phyloP scores from a whole-genome alignment of 345 rosid genomes.

The Lepidium africanum region DNA sequence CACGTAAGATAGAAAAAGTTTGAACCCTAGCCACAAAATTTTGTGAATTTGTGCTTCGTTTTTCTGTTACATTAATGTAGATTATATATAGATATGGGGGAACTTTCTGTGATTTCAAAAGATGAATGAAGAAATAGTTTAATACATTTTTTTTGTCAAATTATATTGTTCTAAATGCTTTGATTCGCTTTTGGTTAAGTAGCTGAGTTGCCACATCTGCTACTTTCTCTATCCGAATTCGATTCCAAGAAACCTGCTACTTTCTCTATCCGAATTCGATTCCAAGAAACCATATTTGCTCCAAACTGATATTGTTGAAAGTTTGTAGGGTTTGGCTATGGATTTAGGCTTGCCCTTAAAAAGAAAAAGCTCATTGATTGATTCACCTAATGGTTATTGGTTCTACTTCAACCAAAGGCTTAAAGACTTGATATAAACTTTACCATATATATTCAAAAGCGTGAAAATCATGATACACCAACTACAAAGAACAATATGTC shows the following conservation, averaged over 20 bases:
- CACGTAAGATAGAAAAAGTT: neutral
- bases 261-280: no score
- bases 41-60: neutral
- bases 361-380: no score
- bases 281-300: no score
- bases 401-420: neutral
- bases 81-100: neutral
- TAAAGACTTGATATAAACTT: neutral
- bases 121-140: neutral
- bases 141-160: no score
- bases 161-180: no score
- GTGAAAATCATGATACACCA: neutral
- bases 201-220: no score
- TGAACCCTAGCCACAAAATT: neutral
- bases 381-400: neutral
- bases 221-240: no score
- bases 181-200: no score
- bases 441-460: slow-evolving; percentile 1
- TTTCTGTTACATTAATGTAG: neutral
- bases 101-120: neutral
- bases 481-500: neutral
- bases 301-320: no score
- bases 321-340: no score
- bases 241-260: no score
- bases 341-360: no score